phyloP scores from a whole-genome alignment of 305 asterid species.

The Fraxinus velutina region DNA sequence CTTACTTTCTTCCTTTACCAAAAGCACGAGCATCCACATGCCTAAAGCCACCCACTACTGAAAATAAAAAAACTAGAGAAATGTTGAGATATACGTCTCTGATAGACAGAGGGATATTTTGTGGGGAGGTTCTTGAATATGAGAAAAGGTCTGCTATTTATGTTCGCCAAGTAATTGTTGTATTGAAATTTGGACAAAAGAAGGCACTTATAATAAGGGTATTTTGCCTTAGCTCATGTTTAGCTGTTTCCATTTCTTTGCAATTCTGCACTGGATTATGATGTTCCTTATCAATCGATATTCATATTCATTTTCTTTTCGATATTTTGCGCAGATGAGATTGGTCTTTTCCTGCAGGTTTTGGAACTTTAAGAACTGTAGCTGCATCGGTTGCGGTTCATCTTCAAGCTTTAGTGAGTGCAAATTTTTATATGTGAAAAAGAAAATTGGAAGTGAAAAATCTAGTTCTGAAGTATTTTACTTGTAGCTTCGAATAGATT shows the following conservation, averaged over 20 bases:
- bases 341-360: constrained; percentile 6
- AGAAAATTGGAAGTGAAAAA: constrained; percentile 28
- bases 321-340: constrained; percentile 29
- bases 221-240: neutral
- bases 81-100: neutral
- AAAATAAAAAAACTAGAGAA: neutral
- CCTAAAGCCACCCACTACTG: neutral
- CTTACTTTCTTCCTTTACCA: neutral
- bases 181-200: neutral
- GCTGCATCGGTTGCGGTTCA: constrained; percentile 21
- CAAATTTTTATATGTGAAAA: constrained; percentile 26
- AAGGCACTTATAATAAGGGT: neutral
- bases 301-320: neutral
- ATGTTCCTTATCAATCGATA: neutral
- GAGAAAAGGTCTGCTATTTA: neutral
- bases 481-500: constrained; percentile 24
- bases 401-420: constrained; percentile 23
- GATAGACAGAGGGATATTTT: neutral
- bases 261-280: constrained; percentile 2
- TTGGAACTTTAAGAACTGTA: constrained; percentile 18
- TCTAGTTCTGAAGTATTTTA: constrained; percentile 32
- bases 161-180: neutral
- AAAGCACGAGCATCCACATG: neutral
- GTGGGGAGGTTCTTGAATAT: neutral
- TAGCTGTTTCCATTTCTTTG: neutral